Evolutionary conservation across 257 asterid genomes (phyloP).

Genomic region (Salvia hispanica): DNA sequence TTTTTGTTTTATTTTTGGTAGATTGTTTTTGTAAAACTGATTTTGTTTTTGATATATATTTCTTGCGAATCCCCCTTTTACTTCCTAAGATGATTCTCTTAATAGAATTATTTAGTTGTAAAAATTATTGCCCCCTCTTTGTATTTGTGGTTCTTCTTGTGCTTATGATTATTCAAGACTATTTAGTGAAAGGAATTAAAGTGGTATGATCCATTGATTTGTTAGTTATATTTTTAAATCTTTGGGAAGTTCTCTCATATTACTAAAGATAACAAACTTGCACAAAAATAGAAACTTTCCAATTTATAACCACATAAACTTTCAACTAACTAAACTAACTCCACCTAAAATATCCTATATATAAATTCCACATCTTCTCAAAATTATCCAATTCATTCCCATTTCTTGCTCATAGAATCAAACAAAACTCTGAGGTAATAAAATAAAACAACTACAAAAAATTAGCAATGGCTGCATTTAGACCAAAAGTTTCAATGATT

Average conservation of each 20-base stretch:
- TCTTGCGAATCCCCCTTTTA: constrained; percentile 1
- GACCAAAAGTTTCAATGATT: constrained; percentile 17
- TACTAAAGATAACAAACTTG: background rate
- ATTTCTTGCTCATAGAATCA: background rate
- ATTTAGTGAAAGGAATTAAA: background rate
- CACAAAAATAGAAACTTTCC: constrained; percentile 15
- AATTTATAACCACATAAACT: constrained; percentile 14
- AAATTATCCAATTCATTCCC: background rate
- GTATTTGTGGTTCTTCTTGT: background rate
- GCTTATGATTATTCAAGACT: background rate
- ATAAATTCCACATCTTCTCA: background rate
- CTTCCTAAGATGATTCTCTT: background rate
- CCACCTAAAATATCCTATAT: constrained; percentile 15
- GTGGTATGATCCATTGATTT: background rate
- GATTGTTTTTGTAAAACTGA: too few species aligned
- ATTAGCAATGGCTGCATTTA: constrained; percentile 29
- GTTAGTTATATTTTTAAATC: background rate
- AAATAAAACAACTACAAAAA: background rate
- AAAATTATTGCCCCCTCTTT: background rate
- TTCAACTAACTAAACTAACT: constrained; percentile 11
- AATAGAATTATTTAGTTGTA: background rate
- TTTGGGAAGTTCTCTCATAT: background rate
- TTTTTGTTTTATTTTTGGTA: background rate
- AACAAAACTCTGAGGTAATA: background rate
- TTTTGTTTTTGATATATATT: background rate